Conservation (phyloP, 306 rosid species). For the Vicia faba region DNA sequence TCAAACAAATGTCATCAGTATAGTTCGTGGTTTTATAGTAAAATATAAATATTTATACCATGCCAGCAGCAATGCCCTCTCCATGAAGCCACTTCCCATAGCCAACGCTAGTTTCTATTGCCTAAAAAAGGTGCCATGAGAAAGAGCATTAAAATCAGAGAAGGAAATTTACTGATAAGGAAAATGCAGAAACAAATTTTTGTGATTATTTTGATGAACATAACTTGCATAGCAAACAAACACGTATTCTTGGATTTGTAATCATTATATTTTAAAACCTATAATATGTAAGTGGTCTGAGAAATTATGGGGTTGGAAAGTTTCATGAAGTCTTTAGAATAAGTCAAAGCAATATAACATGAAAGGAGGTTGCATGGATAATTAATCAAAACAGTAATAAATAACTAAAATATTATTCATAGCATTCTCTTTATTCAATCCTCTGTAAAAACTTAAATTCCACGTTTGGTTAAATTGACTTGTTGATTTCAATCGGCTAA, state of each 20-base stretch:
- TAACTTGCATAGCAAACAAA: constrained; percentile 7
- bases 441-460: constrained; percentile 11
- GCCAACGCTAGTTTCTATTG: constrained; percentile 87
- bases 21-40: neutral
- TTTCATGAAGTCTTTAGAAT: neutral
- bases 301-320: neutral
- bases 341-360: constrained; percentile 21
- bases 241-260: constrained; percentile 8
- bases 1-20: constrained; percentile 15
- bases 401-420: neutral
- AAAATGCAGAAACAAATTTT: constrained; percentile 15
- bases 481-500: constrained; percentile 10
- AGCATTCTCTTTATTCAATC: constrained; percentile 14
- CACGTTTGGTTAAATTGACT: constrained; percentile 13
- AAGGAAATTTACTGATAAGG: constrained; percentile 11
- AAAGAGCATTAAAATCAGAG: constrained; percentile 29
- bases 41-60: constrained; percentile 43
- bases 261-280: constrained; percentile 18
- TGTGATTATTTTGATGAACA: constrained; percentile 18
- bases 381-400: neutral
- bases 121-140: constrained; percentile 52
- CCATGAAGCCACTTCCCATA: constrained; percentile 98
- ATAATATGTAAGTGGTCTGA: neutral
- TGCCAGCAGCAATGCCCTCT: constrained; percentile 98
- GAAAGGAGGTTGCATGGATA: constrained; percentile 4